Evolutionary conservation across 2,329 filamentous ascomycete species (phyloP), one percentile per base, ranked within the genome.

Genomic region (Myriosclerotinia curreyana): DNA sequence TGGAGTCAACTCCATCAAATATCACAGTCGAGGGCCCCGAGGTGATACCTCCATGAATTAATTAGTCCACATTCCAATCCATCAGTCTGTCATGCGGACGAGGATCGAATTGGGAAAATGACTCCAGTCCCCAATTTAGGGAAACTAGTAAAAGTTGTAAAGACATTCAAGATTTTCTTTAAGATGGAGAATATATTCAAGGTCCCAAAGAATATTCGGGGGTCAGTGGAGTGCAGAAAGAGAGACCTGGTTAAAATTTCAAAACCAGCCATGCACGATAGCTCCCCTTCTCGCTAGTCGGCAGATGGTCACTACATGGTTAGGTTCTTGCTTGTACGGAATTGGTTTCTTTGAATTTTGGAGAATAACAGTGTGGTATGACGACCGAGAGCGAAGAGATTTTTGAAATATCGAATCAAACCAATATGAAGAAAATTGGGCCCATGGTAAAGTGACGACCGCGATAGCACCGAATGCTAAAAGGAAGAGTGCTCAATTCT

Each of bases 341-440:
- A 49, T 49, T 25, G 56, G 34, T 11, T 22, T 46, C 6, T 48
- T 25, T 6, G 20, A 15, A 20, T 22, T 25, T 20, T 5, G 25
- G 20, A 25, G 31, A 59, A 34, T 42, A 42, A 55, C 53, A 15
- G 40, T 44, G 42, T 22, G 49, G 44, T 15, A 17, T n/a, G n/a
- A 44, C 40, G 58, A 22, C 36, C 38, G 59, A 61, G 59, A 61
- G 38, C 25, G 44, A 50, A 28, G 38, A 12, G n/a, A 14, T 34
- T 52, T 34, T 12, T 38, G 36, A 34, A 40, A 17, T 31, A 34
- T 44, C 17, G 25, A 55, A 55, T 44, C 25, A 5, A 20, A 56
- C 38, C 59, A 20, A 54, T 54, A 36, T 62, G 49, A 28, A 62
- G 40, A 62, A 62, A 62, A 62, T 62, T 51, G 60, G 60, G 60